These are phyloP conservation scores for Pleodorina starrii DNA, from an alignment of 139 green algal genomes.

Conservation along the genomic window DNA sequence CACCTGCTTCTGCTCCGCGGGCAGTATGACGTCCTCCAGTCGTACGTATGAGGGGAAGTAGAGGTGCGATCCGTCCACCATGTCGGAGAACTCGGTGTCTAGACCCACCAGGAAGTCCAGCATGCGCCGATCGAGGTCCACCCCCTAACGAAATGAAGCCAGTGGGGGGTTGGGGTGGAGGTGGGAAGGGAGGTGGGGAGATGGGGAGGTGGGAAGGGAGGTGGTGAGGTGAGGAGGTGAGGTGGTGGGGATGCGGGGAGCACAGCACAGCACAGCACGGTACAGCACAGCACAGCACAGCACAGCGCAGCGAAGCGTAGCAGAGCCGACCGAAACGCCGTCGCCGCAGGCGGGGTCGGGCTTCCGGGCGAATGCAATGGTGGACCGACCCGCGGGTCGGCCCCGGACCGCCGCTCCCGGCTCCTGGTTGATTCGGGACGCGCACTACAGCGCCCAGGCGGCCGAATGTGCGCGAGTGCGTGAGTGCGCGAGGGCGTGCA, in stretches of 20 bases:
- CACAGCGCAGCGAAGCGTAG: background rate
- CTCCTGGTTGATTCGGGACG: too few species aligned
- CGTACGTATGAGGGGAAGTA: constrained; percentile 32
- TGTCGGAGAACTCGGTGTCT: constrained; percentile 39
- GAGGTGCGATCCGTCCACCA: constrained; percentile 30
- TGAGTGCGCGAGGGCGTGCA: too few species aligned
- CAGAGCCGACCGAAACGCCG: too few species aligned
- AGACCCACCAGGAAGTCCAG: constrained; percentile 42
- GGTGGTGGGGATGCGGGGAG: background rate
- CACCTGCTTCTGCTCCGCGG: constrained; percentile 42
- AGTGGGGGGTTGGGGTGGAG: background rate
- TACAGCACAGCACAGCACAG: background rate
- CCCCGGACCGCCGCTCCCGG: too few species aligned
- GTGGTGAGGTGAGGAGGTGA: background rate
- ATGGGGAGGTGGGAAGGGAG: background rate
- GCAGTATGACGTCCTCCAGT: constrained; percentile 34
- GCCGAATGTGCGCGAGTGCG: too few species aligned
- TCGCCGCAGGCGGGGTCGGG: too few species aligned
- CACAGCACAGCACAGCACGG: background rate
- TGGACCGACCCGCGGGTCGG: too few species aligned
- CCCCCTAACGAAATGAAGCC: background rate
- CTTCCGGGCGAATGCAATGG: too few species aligned
- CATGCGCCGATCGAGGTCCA: constrained; percentile 41
- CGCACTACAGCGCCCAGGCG: too few species aligned
- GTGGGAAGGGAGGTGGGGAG: too few species aligned